These are phyloP conservation scores for Starmera amethionina DNA, from an alignment of 805 yeast species.

Conservation along the genomic window DNA sequence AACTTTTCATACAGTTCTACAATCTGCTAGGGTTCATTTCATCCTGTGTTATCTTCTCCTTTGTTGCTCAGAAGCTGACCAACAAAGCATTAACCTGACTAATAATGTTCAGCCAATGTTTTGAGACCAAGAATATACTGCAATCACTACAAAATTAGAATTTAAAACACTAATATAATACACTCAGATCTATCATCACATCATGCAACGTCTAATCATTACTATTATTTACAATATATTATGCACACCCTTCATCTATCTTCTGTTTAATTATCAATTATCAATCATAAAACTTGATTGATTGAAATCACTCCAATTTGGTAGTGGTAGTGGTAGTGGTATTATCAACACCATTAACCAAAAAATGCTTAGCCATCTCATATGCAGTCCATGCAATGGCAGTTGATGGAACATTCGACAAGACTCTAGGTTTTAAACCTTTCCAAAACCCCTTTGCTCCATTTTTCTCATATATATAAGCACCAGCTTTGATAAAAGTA, in stretches of 20 bases:
- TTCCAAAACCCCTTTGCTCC: conserved; percentile 65
- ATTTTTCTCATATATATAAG: conserved; percentile 48
- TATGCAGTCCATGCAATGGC: conserved; percentile 98
- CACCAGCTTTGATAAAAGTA: conserved; percentile 65
- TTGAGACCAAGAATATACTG: neutral
- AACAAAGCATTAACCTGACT: conserved; percentile 13
- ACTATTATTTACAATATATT: no score
- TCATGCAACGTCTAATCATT: neutral
- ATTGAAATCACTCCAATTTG: neutral
- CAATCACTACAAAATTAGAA: neutral
- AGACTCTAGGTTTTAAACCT: conserved; percentile 85
- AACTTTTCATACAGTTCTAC: conserved; percentile 34
- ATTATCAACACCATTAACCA: conserved; percentile 7
- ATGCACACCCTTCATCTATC: neutral
- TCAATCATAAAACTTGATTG: neutral
- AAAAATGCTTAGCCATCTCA: conserved; percentile 77
- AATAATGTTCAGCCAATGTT: conserved; percentile 4
- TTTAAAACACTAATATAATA: neutral
- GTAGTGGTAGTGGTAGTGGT: neutral
- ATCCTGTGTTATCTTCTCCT: conserved; percentile 70
- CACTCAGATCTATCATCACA: neutral
- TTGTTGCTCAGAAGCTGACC: conserved; percentile 54
- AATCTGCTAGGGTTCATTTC: conserved; percentile 74
- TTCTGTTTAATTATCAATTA: neutral
- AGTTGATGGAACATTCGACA: conserved; percentile 90